Base-by-base conservation (phyloP, 1,284 basidiomycete species). In the Termitomyces sp. region DNA sequence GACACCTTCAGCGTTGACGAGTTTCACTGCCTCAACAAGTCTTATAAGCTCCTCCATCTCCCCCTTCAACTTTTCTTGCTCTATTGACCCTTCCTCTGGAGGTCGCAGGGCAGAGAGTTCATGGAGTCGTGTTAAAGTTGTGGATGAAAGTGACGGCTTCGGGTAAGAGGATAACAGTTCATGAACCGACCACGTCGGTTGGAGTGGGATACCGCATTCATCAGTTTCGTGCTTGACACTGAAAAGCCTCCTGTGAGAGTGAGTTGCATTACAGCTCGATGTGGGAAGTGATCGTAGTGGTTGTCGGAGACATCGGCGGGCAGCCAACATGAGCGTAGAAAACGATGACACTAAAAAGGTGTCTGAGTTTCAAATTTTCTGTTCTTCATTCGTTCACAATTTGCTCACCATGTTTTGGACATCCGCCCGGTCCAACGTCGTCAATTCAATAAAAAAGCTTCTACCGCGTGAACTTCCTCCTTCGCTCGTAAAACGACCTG, bases 151-250 rank as follows among this genome's bases (percentile, higher is more conserved):
- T 2, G 70, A 72, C 7, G 87, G 88, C 18, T 75, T 78, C 2
- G 86, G 82, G 62, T 89, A 90, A 5, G 88, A 89, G 8, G 84
- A 83, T 3, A 91, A 67, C 3, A 91, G 76, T 45, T 82, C 71
- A 62, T 83, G 76, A 44, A 91, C 81, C 46, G 88, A 91, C 88
- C 88, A 91, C 1, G 83, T 83, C 19, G 88, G 81, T 45, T 68
- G 65, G 0, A 74, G 53, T 11, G 88, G 88, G 51, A 90, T 79
- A 14, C 80, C 84, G 53, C 70, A 77, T 10, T 72, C 66, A 59
- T 88, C 86, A 2, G 76, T 74, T 24, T 70, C 65, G 41, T 57
- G 53, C 24, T 50, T 55, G 46, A 60, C 31, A 48, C 48, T 47
- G 21, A 56, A 60, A 14, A 57, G 60, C 49, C 38, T 28, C 44